Evolutionary conservation across 2,329 filamentous ascomycete genomes (phyloP).

Genomic region (Venturia asperata): DNA sequence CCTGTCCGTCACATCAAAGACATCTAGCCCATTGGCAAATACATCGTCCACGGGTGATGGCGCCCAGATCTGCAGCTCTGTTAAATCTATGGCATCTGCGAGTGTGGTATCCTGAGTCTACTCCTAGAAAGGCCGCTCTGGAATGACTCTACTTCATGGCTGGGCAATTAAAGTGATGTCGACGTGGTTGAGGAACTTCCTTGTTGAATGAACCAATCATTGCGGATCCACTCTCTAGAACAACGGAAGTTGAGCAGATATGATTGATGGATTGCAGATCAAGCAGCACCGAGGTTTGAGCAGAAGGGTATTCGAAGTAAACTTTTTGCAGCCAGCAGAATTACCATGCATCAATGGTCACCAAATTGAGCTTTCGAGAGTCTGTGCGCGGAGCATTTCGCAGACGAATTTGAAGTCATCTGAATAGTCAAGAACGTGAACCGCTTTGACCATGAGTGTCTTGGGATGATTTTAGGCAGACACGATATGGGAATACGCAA

Average conservation of each 20-base stretch:
- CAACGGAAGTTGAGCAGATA: background rate
- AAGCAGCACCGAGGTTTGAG: background rate
- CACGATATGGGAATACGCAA: too few species aligned
- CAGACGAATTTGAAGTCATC: conserved; percentile 7
- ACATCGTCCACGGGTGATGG: background rate
- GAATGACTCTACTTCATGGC: background rate
- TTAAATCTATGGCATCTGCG: background rate
- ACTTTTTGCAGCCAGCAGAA: background rate
- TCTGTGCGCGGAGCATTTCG: conserved; percentile 7
- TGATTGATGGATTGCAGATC: background rate
- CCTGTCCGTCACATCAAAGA: background rate
- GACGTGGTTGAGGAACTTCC: background rate
- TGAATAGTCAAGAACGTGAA: background rate
- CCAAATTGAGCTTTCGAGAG: background rate
- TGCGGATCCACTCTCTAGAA: background rate
- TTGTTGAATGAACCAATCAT: background rate
- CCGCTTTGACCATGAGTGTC: background rate
- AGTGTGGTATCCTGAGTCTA: background rate
- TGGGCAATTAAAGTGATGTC: background rate
- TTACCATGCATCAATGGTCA: background rate
- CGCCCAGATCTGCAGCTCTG: background rate
- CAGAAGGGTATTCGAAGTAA: background rate
- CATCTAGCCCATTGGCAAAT: background rate
- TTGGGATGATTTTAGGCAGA: conserved; percentile 6
- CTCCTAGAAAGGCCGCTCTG: background rate